These are phyloP conservation scores for Bauhinia variegata DNA, from an alignment of 306 rosid genomes.

Conservation along the genomic window DNA sequence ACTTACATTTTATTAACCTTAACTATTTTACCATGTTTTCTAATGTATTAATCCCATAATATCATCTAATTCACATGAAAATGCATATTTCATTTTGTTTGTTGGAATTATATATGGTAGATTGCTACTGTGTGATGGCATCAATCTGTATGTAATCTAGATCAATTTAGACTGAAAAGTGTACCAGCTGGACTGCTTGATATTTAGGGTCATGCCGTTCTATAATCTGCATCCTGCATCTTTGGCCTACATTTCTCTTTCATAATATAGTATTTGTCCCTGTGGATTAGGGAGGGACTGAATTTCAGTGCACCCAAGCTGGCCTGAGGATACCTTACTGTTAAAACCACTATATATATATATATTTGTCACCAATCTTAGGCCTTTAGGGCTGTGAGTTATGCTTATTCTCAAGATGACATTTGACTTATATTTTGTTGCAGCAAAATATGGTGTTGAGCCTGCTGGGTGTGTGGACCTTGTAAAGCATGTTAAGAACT, in stretches of 20 bases:
- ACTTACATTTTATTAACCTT: not conserved
- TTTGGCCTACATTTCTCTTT: conserved; percentile 5
- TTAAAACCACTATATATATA: too few relatives aligned
- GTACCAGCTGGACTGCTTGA: conserved; percentile 3
- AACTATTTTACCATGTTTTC: not conserved
- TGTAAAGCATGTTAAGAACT: conserved; percentile 71
- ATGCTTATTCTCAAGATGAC: conserved; percentile 25
- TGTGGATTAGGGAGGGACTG: too few relatives aligned
- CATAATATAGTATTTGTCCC: not conserved
- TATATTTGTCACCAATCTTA: conserved; percentile 5
- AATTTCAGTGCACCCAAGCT: too few relatives aligned
- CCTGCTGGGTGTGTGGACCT: conserved; percentile 78
- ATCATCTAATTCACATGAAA: conserved; percentile 5
- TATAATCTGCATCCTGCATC: conserved; percentile 8
- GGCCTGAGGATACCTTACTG: too few relatives aligned
- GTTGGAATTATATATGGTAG: conserved; percentile 3
- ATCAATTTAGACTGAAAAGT: conserved; percentile 16
- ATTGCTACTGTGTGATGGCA: not conserved
- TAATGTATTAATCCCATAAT: conserved; percentile 13
- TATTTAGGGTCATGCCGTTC: conserved; percentile 20
- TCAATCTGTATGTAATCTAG: not conserved
- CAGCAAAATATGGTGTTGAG: conserved; percentile 93
- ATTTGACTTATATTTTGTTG: conserved; percentile 15
- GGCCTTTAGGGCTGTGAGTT: conserved; percentile 5
- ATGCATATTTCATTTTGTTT: conserved; percentile 9